A percentile compares a stretch with the other conserved stretches of the same genome.
phyloP scores from a whole-genome alignment of 2,329 filamentous ascomycete species.

The Verticillium tricorpus region DNA sequence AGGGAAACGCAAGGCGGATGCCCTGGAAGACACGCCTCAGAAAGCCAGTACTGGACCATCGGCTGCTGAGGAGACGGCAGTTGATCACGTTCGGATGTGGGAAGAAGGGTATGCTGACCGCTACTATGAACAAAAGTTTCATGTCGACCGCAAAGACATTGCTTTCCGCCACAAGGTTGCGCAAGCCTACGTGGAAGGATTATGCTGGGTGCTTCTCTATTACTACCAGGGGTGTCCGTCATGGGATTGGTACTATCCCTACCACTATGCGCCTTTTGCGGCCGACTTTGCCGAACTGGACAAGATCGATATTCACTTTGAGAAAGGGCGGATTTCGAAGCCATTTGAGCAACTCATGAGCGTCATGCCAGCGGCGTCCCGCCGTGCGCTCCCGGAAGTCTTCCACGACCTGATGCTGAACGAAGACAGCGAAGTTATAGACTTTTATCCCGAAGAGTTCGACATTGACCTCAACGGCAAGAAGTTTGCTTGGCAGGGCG shows the following conservation, averaged over 20 bases:
- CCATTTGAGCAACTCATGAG: conserved; percentile 99
- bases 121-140: conserved; percentile 97
- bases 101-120: conserved; percentile 92
- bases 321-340: conserved; percentile 78
- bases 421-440: conserved; percentile 84
- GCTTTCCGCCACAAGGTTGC: conserved; percentile 88
- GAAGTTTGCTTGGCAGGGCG: conserved; percentile 97
- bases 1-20: conserved; percentile 74
- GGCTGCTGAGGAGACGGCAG: conserved; percentile 57
- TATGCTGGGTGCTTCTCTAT: conserved; percentile 93
- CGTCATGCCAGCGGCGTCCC: conserved; percentile 87
- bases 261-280: conserved; percentile 97
- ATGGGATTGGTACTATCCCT: conserved; percentile 99
- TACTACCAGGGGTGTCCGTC: conserved; percentile 98
- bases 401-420: conserved; percentile 92
- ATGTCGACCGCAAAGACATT: conserved; percentile 73
- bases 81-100: conserved; percentile 86
- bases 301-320: conserved; percentile 75
- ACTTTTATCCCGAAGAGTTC: conserved; percentile 96
- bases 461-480: conserved; percentile 93
- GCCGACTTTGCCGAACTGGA: conserved; percentile 85
- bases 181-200: conserved; percentile 85
- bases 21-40: conserved; percentile 46
- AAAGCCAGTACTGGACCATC: conserved; percentile 27
- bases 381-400: conserved; percentile 80